Evolutionary conservation across 768 basidiomycete species (phyloP).

Genomic region (Suillus paluster): DNA sequence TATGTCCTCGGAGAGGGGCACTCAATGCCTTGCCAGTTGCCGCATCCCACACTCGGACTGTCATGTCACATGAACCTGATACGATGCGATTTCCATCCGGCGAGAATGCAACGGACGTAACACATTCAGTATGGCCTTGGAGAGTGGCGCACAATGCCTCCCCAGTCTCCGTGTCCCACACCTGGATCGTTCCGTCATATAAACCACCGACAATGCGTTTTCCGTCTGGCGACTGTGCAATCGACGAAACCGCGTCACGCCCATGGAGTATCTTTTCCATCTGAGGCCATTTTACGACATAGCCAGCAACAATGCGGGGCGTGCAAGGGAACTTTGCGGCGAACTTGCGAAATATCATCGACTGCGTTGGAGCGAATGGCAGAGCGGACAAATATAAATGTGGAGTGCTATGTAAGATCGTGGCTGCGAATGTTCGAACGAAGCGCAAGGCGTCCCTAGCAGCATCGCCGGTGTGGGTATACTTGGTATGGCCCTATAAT

Average conservation of each 20-base stretch:
- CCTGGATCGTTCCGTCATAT: slow-evolving; percentile 9
- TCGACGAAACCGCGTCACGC: too few species aligned
- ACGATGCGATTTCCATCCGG: slow-evolving; percentile 11
- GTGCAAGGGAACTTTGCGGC: background rate
- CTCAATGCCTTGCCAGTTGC: background rate
- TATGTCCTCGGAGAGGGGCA: background rate
- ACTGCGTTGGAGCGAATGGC: slow-evolving; percentile 30
- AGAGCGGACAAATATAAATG: slow-evolving; percentile 31
- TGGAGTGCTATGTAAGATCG: slow-evolving; percentile 22
- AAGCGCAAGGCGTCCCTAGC: slow-evolving; percentile 17
- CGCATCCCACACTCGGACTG: slow-evolving; percentile 17
- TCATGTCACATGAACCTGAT: slow-evolving; percentile 16
- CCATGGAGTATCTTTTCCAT: too few species aligned
- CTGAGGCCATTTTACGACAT: background rate
- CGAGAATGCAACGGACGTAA: slow-evolving; percentile 6
- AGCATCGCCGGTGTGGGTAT: background rate
- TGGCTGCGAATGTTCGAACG: slow-evolving; percentile 13
- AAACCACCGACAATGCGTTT: slow-evolving; percentile 13
- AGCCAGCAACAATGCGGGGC: background rate
- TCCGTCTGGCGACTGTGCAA: too few species aligned
- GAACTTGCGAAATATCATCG: slow-evolving; percentile 18
- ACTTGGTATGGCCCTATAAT: background rate
- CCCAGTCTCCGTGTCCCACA: slow-evolving; percentile 4
- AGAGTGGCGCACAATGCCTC: slow-evolving; percentile 4
- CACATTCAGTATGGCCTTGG: background rate